Base-by-base conservation (phyloP, 495 filamentous ascomycete genomes). In the Hypomontagnella submonticulosa region DNA sequence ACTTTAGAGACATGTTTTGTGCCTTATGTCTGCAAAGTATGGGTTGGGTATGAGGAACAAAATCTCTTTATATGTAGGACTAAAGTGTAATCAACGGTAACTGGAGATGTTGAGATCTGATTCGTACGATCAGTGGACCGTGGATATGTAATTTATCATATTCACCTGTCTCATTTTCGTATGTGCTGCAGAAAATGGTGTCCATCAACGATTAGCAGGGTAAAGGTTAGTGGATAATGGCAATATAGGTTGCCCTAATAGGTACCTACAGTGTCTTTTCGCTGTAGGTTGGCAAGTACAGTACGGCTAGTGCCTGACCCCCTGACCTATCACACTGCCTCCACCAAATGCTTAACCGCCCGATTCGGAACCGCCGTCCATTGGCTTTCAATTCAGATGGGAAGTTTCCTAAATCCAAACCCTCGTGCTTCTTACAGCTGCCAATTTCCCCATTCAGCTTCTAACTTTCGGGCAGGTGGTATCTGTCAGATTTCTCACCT, bases 361-460 rank as follows among this genome's bases (percentile, higher is more conserved):
- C 60, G 38, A 63, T 46, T 61, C 66, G 66, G 66, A 69, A 56
- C 37, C 49, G 50, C 37, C 55, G 49, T 63, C 32, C 10, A 63
- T 69, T 69, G 66, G 66, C 42, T 33, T 20, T 50, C 12, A 52
- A 41, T 51, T 61, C 46, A 53, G 52, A 40, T 62, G 58, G 57
- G 19, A 51, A 55, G 65, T 59, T 52, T 59, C 40, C 59, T 8
- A 11, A 13, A 13, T 53, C 49, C 41, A 61, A 63, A 55, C 55
- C 50, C 49, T 56, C 49, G 50, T 61, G 43, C 56, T 27, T 56
- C 44, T 36, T 47, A 37, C 23, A 51, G 41, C 44, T 61, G 51
- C 36, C 43, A 63, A 60, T 68, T 68, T 68, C 65, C 65, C 65
- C 59, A 63, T 68, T 68, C 65, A 68, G 65, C 59, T 59, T 50